Evolutionary conservation across 2,329 filamentous ascomycete genomes (phyloP).

Genomic region (Claviceps citrina): DNA sequence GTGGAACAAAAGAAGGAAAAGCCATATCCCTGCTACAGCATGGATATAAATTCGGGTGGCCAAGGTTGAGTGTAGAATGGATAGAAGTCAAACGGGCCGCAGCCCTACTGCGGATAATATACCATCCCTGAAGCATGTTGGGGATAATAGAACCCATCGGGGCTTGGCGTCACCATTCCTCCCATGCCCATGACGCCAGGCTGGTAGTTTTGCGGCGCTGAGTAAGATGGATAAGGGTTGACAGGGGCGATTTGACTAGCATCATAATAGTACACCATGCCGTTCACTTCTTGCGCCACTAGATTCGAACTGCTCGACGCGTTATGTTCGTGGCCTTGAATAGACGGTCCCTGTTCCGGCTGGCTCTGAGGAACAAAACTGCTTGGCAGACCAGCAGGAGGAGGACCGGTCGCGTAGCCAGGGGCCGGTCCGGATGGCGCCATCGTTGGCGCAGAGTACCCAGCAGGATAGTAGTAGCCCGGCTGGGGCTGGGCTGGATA

Average conservation of each 20-base stretch:
- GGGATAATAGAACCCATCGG: slow-evolving; percentile 56
- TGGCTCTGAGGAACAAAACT: slow-evolving; percentile 29
- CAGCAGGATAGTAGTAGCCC: slow-evolving; percentile 53
- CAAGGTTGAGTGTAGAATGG: slow-evolving; percentile 12
- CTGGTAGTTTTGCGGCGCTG: slow-evolving; percentile 37
- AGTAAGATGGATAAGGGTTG: slow-evolving; percentile 31
- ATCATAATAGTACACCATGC: slow-evolving; percentile 93
- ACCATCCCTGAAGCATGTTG: slow-evolving; percentile 39
- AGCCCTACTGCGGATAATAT: slow-evolving; percentile 44
- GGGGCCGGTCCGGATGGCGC: slow-evolving; percentile 36
- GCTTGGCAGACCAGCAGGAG: slow-evolving; percentile 27
- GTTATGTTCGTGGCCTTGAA: slow-evolving; percentile 17
- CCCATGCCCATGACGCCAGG: slow-evolving; percentile 52
- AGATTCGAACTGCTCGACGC: slow-evolving; percentile 26
- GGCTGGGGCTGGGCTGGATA: slow-evolving; percentile 28
- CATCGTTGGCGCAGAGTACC: slow-evolving; percentile 32
- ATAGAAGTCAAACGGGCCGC: slow-evolving; percentile 10
- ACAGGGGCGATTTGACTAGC: slow-evolving; percentile 52
- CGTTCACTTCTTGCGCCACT: slow-evolving; percentile 77
- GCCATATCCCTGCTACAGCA: slow-evolving; percentile 5
- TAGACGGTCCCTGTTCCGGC: slow-evolving; percentile 17
- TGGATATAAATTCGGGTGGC: slow-evolving; percentile 19
- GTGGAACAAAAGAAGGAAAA: slow-evolving; percentile 2
- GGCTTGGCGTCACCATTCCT: slow-evolving; percentile 60
- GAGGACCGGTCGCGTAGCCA: slow-evolving; percentile 40